Evolutionary conservation across 2,329 filamentous ascomycete species (phyloP).

Genomic region (Stachybotrys chartarum): DNA sequence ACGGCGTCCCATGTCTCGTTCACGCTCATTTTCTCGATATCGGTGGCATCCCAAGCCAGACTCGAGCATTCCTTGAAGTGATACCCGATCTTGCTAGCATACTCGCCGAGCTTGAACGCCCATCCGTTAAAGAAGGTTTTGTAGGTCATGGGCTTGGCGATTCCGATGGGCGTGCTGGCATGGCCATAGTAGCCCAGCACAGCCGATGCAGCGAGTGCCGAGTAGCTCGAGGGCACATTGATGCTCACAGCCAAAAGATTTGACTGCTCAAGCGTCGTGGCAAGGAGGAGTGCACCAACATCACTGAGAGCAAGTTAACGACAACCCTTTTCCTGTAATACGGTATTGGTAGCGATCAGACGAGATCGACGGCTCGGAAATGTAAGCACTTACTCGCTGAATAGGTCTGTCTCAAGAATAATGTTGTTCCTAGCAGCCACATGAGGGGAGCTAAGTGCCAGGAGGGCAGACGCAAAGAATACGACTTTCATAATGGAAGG

Average conservation of each 20-base stretch:
- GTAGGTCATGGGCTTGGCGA: slow-evolving; percentile 30
- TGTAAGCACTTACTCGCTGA: slow-evolving; percentile 34
- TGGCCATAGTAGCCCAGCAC: slow-evolving; percentile 34
- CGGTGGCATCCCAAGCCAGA: slow-evolving; percentile 20
- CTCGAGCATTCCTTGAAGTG: slow-evolving; percentile 23
- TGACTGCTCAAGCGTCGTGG: slow-evolving; percentile 25
- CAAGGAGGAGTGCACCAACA: slow-evolving; percentile 32
- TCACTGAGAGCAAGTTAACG: slow-evolving; percentile 20
- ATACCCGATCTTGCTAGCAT: slow-evolving; percentile 36
- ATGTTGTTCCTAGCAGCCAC: slow-evolving; percentile 9
- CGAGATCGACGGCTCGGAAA: too few species aligned
- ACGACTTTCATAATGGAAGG: too few species aligned
- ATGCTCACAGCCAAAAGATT: slow-evolving; percentile 34
- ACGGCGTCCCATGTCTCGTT: slow-evolving; percentile 32
- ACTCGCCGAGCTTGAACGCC: slow-evolving; percentile 32
- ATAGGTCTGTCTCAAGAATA: slow-evolving; percentile 39
- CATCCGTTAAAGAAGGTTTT: slow-evolving; percentile 35
- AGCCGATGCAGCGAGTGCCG: slow-evolving; percentile 30
- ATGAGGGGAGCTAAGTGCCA: neutral
- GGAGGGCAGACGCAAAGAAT: too few species aligned
- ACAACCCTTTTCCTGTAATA: neutral
- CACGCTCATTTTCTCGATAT: neutral
- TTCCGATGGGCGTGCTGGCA: slow-evolving; percentile 26
- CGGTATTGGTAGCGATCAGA: too few species aligned
- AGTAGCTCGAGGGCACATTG: slow-evolving; percentile 33